Evolutionary conservation across 495 filamentous ascomycete species (phyloP), one percentile per base, ranked within the genome.

Genomic region (Parachaetomium inaequale): DNA sequence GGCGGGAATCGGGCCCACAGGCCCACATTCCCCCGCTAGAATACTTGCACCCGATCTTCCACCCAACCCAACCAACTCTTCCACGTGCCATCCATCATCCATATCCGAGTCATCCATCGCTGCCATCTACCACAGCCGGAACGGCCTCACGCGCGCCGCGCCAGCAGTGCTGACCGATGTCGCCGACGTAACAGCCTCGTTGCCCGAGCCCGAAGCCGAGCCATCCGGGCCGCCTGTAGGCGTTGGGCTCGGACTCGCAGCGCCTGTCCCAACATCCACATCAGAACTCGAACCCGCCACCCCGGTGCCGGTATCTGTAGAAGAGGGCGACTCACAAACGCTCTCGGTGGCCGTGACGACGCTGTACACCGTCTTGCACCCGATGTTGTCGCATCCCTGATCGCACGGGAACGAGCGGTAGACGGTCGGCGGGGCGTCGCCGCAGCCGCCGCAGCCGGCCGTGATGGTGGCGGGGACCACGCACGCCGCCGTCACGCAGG

Each of bases 401-500:
- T 52, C 61, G 49, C 67, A 72, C 0, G 61, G 59, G 31, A 65
- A 63, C 29, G 56, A 60, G 17, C 50, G 38, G 34, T 56, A 66
- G 19, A 73, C 36, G 34, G 70, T 73, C 6, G 63, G 40, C 4
- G 66, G 45, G 7, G 58, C 45, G 1, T 31, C 47, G 0, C 68
- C 64, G 32, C 69, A 71, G 2, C 51, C 54, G 54, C 38, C 58
- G 47, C 59, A 62, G 14, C 63, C 63, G 21, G 61, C 68, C 6
- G 69, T 69, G 26, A 71, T 51, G 31, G 67, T 69, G 3, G 43
- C 53, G 15, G 42, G 23, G 17, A 50, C 50, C 40, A 69, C 43
- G 67, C 70, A 73, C 15, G 52, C 66, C 14, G 58, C 26, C 0
- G 68, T 70, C 34, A 68, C 23, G 50, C 70, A 73, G 8, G 70